Evolutionary conservation across 257 asterid species (phyloP).

Genomic region (Lycium ferocissimum): DNA sequence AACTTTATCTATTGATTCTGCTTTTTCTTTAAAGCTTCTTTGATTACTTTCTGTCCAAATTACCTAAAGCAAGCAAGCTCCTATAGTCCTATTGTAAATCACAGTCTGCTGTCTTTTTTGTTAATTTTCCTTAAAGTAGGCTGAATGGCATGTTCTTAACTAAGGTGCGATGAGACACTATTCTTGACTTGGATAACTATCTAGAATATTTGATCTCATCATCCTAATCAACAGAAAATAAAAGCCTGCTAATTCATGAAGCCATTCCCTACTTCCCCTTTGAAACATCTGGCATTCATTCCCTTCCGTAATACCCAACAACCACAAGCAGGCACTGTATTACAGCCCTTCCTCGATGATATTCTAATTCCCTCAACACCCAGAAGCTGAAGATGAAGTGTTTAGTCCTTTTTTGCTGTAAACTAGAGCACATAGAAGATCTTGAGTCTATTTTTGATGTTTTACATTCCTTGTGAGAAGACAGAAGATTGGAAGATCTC

Average conservation of each 20-base stretch:
- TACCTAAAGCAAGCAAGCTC: conserved; percentile 8
- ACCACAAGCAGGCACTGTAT: conserved; percentile 1
- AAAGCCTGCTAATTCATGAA: background rate
- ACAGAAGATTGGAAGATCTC: too few species aligned
- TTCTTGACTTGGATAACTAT: background rate
- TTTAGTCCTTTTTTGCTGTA: too few species aligned
- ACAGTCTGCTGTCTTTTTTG: background rate
- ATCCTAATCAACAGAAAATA: conserved; percentile 1
- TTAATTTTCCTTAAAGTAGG: background rate
- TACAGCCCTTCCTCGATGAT: background rate
- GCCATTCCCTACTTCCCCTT: background rate
- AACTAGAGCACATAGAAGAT: too few species aligned
- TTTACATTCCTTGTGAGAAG: too few species aligned
- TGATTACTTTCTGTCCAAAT: background rate
- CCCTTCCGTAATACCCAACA: conserved; percentile 16
- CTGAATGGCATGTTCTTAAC: background rate
- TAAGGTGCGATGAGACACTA: background rate
- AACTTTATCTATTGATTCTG: background rate
- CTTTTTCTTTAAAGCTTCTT: background rate
- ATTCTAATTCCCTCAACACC: background rate
- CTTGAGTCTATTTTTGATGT: too few species aligned
- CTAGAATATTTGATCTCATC: background rate
- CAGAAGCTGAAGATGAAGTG: background rate
- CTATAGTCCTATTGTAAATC: background rate
- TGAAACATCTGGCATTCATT: background rate